Evolutionary conservation across 805 yeast genomes (phyloP).

Genomic region (Candida dajiaensis): DNA sequence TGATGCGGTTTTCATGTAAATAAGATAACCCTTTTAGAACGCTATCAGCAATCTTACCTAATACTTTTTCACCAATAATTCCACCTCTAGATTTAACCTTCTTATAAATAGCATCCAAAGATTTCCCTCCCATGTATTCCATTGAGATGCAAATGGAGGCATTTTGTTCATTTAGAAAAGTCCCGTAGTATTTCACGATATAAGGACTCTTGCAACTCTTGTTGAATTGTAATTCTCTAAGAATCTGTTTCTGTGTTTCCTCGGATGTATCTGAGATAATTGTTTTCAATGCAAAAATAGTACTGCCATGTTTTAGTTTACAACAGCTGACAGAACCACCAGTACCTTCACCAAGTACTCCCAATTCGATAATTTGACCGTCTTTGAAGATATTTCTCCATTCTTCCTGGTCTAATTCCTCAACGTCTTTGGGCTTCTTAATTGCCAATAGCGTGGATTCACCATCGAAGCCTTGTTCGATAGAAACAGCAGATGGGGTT

Average conservation of each 20-base stretch:
- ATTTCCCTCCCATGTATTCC: conserved; percentile 96
- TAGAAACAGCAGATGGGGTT: not conserved
- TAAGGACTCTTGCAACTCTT: conserved; percentile 74
- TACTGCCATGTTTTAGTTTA: conserved; percentile 46
- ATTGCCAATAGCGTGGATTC: conserved; percentile 5
- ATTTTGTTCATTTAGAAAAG: conserved; percentile 69
- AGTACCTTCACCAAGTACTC: conserved; percentile 85
- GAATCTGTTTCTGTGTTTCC: conserved; percentile 81
- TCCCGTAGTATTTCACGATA: conserved; percentile 90
- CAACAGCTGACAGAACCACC: conserved; percentile 91
- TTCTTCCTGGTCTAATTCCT: conserved; percentile 60
- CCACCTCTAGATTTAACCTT: conserved; percentile 69
- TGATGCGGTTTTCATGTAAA: conserved; percentile 79
- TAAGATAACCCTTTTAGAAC: conserved; percentile 83
- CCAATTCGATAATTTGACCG: conserved; percentile 61
- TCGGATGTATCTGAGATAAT: conserved; percentile 55
- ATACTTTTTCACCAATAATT: conserved; percentile 84
- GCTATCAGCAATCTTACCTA: conserved; percentile 85
- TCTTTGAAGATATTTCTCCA: conserved; percentile 62
- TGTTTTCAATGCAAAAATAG: conserved; percentile 74
- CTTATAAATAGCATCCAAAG: conserved; percentile 86
- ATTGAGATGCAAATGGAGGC: conserved; percentile 88
- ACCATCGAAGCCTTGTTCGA: conserved; percentile 1
- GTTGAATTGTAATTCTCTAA: conserved; percentile 87
- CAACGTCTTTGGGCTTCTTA: conserved; percentile 32